Evolutionary conservation across 148 eudicot species (phyloP).

Genomic region (Amaranthus hypochondriacus): DNA sequence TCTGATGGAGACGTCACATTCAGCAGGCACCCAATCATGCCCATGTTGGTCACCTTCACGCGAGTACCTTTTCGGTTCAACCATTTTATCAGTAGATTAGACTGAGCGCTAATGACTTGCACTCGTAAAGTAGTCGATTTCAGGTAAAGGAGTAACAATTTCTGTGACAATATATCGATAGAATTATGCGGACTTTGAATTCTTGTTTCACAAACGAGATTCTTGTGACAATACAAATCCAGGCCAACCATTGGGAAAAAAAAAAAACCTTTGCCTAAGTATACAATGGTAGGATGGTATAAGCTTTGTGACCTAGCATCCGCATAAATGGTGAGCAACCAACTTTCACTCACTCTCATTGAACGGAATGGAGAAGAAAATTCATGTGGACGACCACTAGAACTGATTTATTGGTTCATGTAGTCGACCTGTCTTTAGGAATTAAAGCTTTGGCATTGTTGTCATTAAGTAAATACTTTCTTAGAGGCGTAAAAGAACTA

Average conservation of each 20-base stretch:
- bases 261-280: not conserved
- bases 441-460: too few relatives aligned
- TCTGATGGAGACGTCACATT: constrained; percentile 88
- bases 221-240: not conserved
- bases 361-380: too few relatives aligned
- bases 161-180: not conserved
- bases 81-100: not conserved
- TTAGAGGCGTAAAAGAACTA: too few relatives aligned
- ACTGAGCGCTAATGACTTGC: not conserved
- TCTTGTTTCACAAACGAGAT: not conserved
- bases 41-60: constrained; percentile 59
- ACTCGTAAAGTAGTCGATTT: not conserved
- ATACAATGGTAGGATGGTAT: too few relatives aligned
- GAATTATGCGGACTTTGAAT: not conserved
- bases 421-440: too few relatives aligned
- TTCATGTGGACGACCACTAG: too few relatives aligned
- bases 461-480: too few relatives aligned
- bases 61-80: constrained; percentile 42
- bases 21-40: constrained; percentile 86
- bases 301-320: too few relatives aligned
- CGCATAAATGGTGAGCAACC: too few relatives aligned
- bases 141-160: not conserved
- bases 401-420: too few relatives aligned
- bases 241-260: not conserved
- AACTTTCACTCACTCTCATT: too few relatives aligned